Evolutionary conservation across 2,329 filamentous ascomycete species (phyloP).

Genomic region (Endoconidiophora laricicola): DNA sequence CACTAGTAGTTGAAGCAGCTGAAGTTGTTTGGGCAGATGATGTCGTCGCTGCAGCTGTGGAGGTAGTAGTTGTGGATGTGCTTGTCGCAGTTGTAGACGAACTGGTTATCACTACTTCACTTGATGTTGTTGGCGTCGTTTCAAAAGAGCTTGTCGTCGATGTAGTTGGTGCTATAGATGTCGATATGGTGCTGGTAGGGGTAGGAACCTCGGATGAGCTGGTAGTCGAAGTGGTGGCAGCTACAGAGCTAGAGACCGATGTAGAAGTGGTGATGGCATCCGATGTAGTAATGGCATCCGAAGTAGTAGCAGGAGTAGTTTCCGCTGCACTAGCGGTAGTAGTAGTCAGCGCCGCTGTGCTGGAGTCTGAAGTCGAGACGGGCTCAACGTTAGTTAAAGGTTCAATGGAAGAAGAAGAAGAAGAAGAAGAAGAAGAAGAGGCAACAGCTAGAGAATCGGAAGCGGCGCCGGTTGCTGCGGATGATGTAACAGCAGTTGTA

Average conservation of each 20-base stretch:
- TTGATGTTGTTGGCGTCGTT: conserved; percentile 4
- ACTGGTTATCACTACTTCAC: conserved; percentile 8
- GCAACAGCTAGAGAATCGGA: conserved; percentile 8
- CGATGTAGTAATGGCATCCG: neutral
- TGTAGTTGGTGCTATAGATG: conserved; percentile 11
- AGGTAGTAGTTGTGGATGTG: conserved; percentile 12
- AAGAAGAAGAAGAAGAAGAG: conserved; percentile 9
- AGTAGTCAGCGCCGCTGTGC: neutral
- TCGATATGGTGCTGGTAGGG: conserved; percentile 2
- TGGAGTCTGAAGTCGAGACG: conserved; percentile 12
- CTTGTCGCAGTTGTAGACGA: conserved; percentile 14
- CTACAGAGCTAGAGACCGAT: neutral
- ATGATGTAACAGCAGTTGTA: conserved; percentile 7
- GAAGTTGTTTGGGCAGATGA: conserved; percentile 8
- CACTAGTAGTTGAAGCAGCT: conserved; percentile 11
- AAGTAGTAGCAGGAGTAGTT: conserved; percentile 11
- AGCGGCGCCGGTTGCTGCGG: conserved; percentile 3
- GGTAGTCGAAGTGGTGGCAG: neutral
- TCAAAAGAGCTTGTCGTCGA: conserved; percentile 12
- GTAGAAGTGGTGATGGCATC: neutral
- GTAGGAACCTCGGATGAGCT: conserved; percentile 13
- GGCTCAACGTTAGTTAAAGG: conserved; percentile 12
- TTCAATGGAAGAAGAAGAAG: neutral
- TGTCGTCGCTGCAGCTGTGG: conserved; percentile 11
- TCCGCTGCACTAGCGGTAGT: conserved; percentile 17